phyloP scores from a whole-genome alignment of 495 filamentous ascomycete genomes.

The Podospora appendiculata region DNA sequence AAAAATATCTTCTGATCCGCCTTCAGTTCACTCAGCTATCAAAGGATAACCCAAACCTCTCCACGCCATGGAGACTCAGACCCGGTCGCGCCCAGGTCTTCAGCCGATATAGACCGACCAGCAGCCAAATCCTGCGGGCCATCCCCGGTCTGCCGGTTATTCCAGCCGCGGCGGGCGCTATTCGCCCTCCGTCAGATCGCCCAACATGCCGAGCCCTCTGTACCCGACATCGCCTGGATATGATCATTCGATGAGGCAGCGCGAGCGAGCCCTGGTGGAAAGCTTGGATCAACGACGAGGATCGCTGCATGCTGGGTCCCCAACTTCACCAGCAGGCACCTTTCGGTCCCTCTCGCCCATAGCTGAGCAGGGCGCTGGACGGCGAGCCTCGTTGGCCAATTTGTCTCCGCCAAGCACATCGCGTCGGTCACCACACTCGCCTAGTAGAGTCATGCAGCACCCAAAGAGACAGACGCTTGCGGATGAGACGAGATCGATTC shows the following conservation, averaged over 20 bases:
- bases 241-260: conserved; percentile 28
- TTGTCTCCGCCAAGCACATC: conserved; percentile 5
- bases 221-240: conserved; percentile 24
- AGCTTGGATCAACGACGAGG: conserved; percentile 27
- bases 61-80: conserved; percentile 17
- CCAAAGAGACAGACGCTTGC: conserved; percentile 13
- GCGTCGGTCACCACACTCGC: conserved; percentile 7
- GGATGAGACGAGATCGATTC: conserved; percentile 19
- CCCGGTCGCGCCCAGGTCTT: conserved; percentile 25
- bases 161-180: conserved; percentile 16
- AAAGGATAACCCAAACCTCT: neutral
- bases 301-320: conserved; percentile 5
- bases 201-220: conserved; percentile 26
- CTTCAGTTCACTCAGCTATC: neutral
- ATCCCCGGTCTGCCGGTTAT: conserved; percentile 7
- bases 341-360: conserved; percentile 19
- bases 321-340: neutral
- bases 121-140: conserved; percentile 5
- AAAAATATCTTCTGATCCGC: too few relatives aligned
- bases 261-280: conserved; percentile 32
- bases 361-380: conserved; percentile 10
- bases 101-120: conserved; percentile 29
- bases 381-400: conserved; percentile 10
- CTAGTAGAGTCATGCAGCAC: conserved; percentile 2
- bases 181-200: conserved; percentile 21